These are phyloP conservation scores for Clarireedia monteithiana DNA, from an alignment of 2,329 filamentous ascomycete genomes.

Conservation along the genomic window DNA sequence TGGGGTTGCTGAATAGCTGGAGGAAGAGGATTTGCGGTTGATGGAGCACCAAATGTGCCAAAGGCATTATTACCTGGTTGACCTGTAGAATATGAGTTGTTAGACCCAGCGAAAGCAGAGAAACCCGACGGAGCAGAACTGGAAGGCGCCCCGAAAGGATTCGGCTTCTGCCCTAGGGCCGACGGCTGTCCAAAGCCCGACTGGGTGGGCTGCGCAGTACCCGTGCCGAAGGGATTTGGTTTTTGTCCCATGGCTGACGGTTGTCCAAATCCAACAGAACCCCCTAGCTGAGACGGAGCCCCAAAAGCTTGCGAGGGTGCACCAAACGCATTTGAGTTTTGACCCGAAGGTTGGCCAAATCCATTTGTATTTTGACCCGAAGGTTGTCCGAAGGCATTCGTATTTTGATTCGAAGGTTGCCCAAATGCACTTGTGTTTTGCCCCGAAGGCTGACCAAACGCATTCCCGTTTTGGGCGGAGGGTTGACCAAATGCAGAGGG, in stretches of 20 bases:
- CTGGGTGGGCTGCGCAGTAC: conserved; percentile 12
- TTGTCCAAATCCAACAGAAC: conserved; percentile 32
- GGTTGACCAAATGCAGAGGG: conserved; percentile 31
- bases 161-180: conserved; percentile 30
- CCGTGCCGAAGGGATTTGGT: conserved; percentile 21
- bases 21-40: not conserved
- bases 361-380: conserved; percentile 21
- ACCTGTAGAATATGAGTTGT: not conserved
- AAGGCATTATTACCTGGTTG: conserved; percentile 8
- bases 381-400: conserved; percentile 25
- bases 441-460: conserved; percentile 24
- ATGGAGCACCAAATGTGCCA: conserved; percentile 1
- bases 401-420: conserved; percentile 29
- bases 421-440: conserved; percentile 29
- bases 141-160: conserved; percentile 24
- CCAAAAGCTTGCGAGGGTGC: conserved; percentile 8
- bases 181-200: conserved; percentile 35
- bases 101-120: conserved; percentile 5
- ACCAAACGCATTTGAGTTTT: conserved; percentile 25
- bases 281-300: conserved; percentile 15
- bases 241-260: conserved; percentile 32
- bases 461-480: conserved; percentile 29
- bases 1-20: conserved; percentile 1
- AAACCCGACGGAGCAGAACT: conserved; percentile 7
- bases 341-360: conserved; percentile 33